Conservation (phyloP, 306 rosid species). For the Acacia crassicarpa region DNA sequence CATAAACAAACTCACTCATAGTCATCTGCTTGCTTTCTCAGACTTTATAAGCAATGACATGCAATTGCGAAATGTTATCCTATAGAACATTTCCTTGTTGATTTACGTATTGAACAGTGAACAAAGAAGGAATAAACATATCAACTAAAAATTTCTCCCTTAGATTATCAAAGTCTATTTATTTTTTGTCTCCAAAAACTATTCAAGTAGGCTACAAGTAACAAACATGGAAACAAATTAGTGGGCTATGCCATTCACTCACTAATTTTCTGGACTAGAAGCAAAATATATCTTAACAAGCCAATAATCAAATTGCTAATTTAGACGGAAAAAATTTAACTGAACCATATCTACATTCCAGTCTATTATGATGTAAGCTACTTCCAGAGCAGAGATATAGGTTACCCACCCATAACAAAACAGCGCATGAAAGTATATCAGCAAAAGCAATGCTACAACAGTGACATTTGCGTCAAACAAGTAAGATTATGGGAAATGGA, state of each 20-base stretch:
- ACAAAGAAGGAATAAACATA: not conserved
- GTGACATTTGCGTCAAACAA: constrained; percentile 9
- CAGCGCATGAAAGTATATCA: not conserved
- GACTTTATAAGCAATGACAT: not conserved
- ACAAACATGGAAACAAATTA: not conserved
- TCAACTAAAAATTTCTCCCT: not conserved
- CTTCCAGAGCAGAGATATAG: constrained; percentile 3
- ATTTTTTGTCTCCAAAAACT: not conserved
- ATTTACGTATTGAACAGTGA: not conserved
- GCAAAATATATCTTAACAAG: not conserved
- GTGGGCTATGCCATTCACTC: not conserved
- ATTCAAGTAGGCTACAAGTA: not conserved
- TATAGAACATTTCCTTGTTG: not conserved
- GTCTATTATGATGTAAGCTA: not conserved
- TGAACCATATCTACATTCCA: not conserved
- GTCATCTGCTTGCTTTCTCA: not conserved
- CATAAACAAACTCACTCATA: constrained; percentile 19
- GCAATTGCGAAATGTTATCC: not conserved
- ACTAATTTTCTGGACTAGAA: not conserved
- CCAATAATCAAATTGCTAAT: not conserved
- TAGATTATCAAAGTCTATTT: not conserved
- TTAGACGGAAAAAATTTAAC: not conserved
- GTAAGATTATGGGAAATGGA: constrained; percentile 13
- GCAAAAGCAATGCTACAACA: constrained; percentile 6
- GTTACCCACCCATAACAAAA: not conserved